Conservation (phyloP, 768 basidiomycete species). For the Xerocomellus chrysenteron region DNA sequence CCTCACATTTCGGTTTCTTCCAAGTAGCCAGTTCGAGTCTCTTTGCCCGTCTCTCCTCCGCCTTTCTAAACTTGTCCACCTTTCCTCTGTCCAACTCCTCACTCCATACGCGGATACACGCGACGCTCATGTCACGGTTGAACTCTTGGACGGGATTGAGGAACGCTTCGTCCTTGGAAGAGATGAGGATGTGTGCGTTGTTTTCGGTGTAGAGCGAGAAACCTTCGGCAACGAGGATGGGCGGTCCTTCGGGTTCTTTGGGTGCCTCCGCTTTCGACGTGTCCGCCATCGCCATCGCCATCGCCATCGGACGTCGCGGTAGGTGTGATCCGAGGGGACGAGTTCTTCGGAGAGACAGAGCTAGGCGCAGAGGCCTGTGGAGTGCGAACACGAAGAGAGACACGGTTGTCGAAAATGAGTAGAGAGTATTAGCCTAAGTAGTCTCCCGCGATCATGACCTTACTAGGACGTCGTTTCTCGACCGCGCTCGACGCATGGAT, state of each 20-base stretch:
- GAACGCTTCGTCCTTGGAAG: constrained; percentile 76
- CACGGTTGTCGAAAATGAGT: constrained; percentile 5
- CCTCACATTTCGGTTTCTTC: constrained; percentile 48
- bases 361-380: constrained; percentile 31
- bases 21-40: constrained; percentile 34
- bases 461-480: constrained; percentile 11
- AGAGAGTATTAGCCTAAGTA: too few species aligned
- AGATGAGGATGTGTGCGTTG: constrained; percentile 74
- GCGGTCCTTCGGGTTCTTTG: constrained; percentile 5
- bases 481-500: constrained; percentile 55
- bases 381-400: constrained; percentile 11
- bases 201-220: constrained; percentile 82
- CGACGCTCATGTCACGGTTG: constrained; percentile 91
- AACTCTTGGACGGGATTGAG: constrained; percentile 98
- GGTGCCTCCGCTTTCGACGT: neutral
- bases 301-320: constrained; percentile 6
- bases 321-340: constrained; percentile 1
- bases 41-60: constrained; percentile 48
- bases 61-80: constrained; percentile 55
- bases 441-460: neutral
- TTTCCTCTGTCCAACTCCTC: constrained; percentile 66
- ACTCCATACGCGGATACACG: constrained; percentile 88
- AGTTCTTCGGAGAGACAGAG: constrained; percentile 1
- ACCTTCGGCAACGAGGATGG: constrained; percentile 61
- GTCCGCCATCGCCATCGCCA: constrained; percentile 1